phyloP scores from a whole-genome alignment of 345 rosid genomes.

The Arabidopsis thaliana region DNA sequence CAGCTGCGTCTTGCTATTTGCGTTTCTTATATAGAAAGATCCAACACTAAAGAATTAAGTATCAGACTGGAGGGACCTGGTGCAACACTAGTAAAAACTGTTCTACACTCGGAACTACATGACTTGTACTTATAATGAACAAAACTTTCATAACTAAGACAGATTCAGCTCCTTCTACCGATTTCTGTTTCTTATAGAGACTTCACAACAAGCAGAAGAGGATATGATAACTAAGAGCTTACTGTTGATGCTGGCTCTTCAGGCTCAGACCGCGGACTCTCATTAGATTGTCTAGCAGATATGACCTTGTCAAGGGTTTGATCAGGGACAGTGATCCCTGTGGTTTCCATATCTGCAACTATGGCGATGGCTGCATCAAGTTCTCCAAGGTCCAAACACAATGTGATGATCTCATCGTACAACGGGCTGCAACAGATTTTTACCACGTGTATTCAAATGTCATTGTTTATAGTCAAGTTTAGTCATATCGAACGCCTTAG shows the following conservation, averaged over 20 bases:
- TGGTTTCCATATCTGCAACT: conserved; percentile 84
- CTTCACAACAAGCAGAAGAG: conserved; percentile 2
- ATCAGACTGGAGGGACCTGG: neutral
- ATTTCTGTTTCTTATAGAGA: neutral
- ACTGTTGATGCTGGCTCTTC: conserved; percentile 33
- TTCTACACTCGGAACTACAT: conserved; percentile 12
- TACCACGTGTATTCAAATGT: conserved; percentile 9
- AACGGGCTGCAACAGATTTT: conserved; percentile 62
- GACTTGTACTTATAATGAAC: conserved; percentile 25
- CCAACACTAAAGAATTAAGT: conserved; percentile 2
- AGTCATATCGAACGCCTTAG: neutral
- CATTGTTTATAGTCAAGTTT: conserved; percentile 8
- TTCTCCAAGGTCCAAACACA: conserved; percentile 87
- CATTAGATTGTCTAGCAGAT: conserved; percentile 64
- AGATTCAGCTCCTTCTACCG: conserved; percentile 19
- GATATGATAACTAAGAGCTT: conserved; percentile 31
- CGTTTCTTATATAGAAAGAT: neutral
- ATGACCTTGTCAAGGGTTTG: conserved; percentile 79
- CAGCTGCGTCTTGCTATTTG: conserved; percentile 13
- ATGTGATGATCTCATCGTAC: conserved; percentile 78
- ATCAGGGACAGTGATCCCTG: conserved; percentile 71
- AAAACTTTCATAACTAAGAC: conserved; percentile 17
- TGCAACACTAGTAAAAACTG: conserved; percentile 8
- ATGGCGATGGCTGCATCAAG: conserved; percentile 90
- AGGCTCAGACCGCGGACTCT: conserved; percentile 39